Percentiles rank a stretch among this genome's conserved stretches.
phyloP scores from a whole-genome alignment of 1,139 yeast species.

The Taphrina pruni region DNA sequence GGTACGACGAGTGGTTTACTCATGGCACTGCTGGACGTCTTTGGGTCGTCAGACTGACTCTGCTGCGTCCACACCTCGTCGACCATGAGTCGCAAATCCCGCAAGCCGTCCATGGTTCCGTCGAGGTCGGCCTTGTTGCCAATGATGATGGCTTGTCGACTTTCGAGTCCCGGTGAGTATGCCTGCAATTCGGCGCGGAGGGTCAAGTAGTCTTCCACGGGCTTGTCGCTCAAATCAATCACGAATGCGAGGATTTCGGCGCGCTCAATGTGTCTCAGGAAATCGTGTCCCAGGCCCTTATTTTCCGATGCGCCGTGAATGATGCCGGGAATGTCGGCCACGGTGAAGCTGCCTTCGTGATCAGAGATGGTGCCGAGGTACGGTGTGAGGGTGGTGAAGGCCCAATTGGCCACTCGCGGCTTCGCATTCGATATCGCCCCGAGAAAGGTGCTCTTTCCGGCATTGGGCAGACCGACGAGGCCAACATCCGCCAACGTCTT shows the following conservation, averaged over 20 bases:
- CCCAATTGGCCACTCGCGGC: slow-evolving; percentile 96
- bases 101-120: slow-evolving; percentile 20
- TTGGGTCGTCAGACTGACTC: neutral
- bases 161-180: slow-evolving; percentile 29
- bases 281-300: slow-evolving; percentile 92
- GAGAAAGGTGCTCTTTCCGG: slow-evolving; percentile 88
- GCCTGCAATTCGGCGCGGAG: slow-evolving; percentile 39
- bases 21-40: neutral
- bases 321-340: slow-evolving; percentile 97
- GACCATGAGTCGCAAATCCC: slow-evolving; percentile 17
- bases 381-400: slow-evolving; percentile 90
- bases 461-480: slow-evolving; percentile 91
- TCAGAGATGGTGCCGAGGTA: slow-evolving; percentile 68
- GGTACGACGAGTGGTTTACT: slow-evolving; percentile 27
- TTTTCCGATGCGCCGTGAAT: slow-evolving; percentile 81
- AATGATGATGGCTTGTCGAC: slow-evolving; percentile 29
- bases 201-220: slow-evolving; percentile 31
- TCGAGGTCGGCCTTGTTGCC: slow-evolving; percentile 42
- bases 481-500: slow-evolving; percentile 91
- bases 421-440: slow-evolving; percentile 88
- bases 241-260: slow-evolving; percentile 90
- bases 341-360: slow-evolving; percentile 73
- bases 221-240: slow-evolving; percentile 58
- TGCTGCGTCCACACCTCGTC: slow-evolving; percentile 25
- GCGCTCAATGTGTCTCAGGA: slow-evolving; percentile 87